Percentiles rank a stretch among this genome's conserved stretches.
Evolutionary conservation across 1,139 yeast species (phyloP).

Genomic region (Fermentozyma sake): DNA sequence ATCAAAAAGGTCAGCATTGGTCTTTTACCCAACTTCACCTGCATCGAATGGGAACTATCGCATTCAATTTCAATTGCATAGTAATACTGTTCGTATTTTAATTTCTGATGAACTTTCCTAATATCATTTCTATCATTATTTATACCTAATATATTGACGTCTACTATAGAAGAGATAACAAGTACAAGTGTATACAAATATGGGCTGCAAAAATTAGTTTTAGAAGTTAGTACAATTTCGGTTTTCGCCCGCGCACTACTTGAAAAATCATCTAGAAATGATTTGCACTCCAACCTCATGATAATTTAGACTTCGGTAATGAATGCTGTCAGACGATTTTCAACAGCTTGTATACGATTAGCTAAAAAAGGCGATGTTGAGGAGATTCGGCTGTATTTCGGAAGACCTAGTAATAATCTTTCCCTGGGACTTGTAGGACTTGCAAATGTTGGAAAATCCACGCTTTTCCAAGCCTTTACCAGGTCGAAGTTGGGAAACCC

Average conservation of each 20-base stretch:
- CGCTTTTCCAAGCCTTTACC: slow-evolving; percentile 67
- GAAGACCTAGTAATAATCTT: slow-evolving; percentile 53
- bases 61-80: too few species aligned
- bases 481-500: slow-evolving; percentile 66
- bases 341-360: not conserved
- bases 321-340: slow-evolving; percentile 1
- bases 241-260: too few species aligned
- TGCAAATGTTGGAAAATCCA: slow-evolving; percentile 75
- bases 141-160: not conserved
- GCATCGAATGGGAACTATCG: too few species aligned
- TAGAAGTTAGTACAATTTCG: too few species aligned
- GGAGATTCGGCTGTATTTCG: slow-evolving; percentile 24
- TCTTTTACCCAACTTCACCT: too few species aligned
- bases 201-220: too few species aligned
- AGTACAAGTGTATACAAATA: too few species aligned
- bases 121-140: not conserved
- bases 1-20: not conserved
- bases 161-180: not conserved
- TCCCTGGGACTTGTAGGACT: slow-evolving; percentile 63
- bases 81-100: too few species aligned
- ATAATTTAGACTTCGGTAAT: too few species aligned
- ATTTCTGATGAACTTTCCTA: not conserved
- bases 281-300: too few species aligned
- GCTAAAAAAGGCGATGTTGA: slow-evolving; percentile 2
- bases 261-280: too few species aligned